Evolutionary conservation across 23 red algal genomes (phyloP), one percentile per base, ranked within the genome.

Genomic region (Gracilaria gracilis): DNA sequence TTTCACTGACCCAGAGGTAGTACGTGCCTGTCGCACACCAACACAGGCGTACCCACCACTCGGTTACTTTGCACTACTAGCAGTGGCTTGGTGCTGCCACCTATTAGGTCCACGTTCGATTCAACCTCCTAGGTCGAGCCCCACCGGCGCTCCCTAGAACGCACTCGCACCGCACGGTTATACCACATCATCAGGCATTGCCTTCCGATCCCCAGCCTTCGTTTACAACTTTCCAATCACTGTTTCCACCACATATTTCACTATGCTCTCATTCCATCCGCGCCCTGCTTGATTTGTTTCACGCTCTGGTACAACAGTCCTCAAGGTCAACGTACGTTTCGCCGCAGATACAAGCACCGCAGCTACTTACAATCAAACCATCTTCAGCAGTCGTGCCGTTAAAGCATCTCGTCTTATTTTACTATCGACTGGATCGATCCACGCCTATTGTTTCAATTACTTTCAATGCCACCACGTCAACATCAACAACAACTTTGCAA

Each of bases 331-430:
- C 1, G 21, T 77, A 49, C 20, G 3, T 77, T 1, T 77, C 72
- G 8, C 42, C 23, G 16, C 21, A 2, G 12, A 31, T 77, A 9
- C 39, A 67, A 28, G 16, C 28, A 31, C 25, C 62, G 20, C 27
- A 29, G 12, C 1, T 15, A 9, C 62, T 67, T 55, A 20, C 51
- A 9, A 20, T 55, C 51, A 69, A 69, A 8, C 64, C 64, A 34
- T 51, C 72, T 77, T 33, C 72, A 9, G 11, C 39, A 13, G 25
- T 77, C 32, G 31, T 7, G 8, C 64, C 64, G 21, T 77, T 23
- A 46, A 77, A 77, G 72, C 72, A 77, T 49, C 38, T 77, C 23
- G n/a, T 77, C 34, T 51, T 77, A n/a, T 77, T 77, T 50, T 77
- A 77, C 42, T 77, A 50, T 37, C 38, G 72, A 25, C 42, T 77